Conservation (phyloP, 768 basidiomycete species). For the Gymnopilus dilepis region DNA sequence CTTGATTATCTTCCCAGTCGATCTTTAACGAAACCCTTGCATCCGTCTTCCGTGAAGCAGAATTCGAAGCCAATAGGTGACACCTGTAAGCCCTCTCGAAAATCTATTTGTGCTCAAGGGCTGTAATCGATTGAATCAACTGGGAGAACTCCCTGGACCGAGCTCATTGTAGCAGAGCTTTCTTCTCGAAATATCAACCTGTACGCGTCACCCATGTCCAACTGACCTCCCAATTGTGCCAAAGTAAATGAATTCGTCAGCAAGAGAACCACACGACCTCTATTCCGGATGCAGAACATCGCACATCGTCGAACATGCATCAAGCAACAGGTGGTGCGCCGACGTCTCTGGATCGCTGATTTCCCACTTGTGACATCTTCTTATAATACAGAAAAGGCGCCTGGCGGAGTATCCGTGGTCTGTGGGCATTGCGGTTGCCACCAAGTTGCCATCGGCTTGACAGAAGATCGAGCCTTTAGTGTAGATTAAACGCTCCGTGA, state of each 20-base stretch:
- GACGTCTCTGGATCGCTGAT: not conserved
- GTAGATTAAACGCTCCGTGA: not conserved
- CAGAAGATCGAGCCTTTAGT: not conserved
- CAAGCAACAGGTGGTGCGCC: not conserved
- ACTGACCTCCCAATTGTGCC: not conserved
- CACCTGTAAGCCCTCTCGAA: no score
- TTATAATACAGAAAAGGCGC: not conserved
- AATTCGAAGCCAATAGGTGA: no score
- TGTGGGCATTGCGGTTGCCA: not conserved
- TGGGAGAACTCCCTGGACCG: not conserved
- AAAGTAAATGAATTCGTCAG: constrained; percentile 1
- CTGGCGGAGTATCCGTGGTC: not conserved
- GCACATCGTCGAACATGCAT: not conserved
- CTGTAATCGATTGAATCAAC: not conserved
- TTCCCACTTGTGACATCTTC: constrained; percentile 3
- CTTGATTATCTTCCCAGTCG: no score
- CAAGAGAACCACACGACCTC: not conserved
- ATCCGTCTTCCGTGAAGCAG: no score
- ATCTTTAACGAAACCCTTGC: no score
- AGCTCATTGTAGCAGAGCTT: not conserved
- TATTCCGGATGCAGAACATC: not conserved
- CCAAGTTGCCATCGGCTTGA: constrained; percentile 1
- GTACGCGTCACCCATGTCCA: constrained; percentile 1
- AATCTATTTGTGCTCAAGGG: no score
- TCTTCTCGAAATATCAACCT: not conserved